Evolutionary conservation across 78 protist genomes (phyloP).

Genomic region (Polysphondylium violaceum): DNA sequence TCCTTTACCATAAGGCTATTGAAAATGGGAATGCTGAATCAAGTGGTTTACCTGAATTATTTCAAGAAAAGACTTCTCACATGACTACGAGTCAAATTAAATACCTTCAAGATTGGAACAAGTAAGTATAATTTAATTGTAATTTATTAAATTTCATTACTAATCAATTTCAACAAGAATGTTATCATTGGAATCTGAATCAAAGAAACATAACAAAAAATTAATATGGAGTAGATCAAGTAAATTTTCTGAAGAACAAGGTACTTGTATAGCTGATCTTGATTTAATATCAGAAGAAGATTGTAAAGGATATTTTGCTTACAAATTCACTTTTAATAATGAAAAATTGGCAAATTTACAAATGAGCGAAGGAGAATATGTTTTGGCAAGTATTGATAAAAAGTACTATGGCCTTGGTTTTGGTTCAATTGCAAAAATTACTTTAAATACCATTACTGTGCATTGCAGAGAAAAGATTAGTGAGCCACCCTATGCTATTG

Average conservation of each 20-base stretch:
- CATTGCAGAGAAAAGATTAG: constrained; percentile 49
- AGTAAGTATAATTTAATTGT: background rate
- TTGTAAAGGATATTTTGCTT: background rate
- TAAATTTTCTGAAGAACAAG: constrained; percentile 31
- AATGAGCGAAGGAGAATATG: constrained; percentile 55
- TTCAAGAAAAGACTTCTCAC: constrained; percentile 28
- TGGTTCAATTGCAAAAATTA: constrained; percentile 20
- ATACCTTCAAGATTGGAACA: constrained; percentile 51
- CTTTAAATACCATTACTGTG: background rate
- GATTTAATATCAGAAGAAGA: background rate
- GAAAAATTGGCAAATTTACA: background rate
- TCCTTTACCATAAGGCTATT: constrained; percentile 51
- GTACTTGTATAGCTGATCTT: constrained; percentile 38
- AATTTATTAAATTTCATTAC: background rate
- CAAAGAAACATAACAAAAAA: constrained; percentile 31
- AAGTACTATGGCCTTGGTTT: constrained; percentile 33
- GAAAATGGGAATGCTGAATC: constrained; percentile 48
- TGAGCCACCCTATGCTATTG: constrained; percentile 24
- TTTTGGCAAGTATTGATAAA: constrained; percentile 7
- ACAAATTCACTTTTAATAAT: background rate
- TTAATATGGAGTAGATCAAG: constrained; percentile 45
- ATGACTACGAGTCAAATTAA: constrained; percentile 19
- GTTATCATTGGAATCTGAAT: constrained; percentile 39
- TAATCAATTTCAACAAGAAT: constrained; percentile 3
- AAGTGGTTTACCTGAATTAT: constrained; percentile 41